Evolutionary conservation across 2,329 filamentous ascomycete genomes (phyloP).

Genomic region (Arthrobotrys sphaeroides): DNA sequence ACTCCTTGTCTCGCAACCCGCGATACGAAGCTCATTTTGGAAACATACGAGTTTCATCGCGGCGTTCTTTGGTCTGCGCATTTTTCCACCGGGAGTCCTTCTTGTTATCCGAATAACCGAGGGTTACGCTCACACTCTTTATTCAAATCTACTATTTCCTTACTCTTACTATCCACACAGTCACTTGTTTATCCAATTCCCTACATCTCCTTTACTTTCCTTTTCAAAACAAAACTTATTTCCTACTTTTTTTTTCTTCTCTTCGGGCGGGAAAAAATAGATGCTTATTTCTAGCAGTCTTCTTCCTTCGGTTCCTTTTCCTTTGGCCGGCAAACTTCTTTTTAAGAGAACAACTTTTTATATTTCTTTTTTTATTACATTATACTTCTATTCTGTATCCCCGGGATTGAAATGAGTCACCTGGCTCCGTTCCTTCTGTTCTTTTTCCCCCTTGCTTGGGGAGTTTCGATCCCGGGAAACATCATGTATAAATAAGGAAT

Average conservation of each 20-base stretch:
- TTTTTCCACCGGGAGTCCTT: slow-evolving; percentile 11
- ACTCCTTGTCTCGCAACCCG: slow-evolving; percentile 13
- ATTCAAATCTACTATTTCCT: slow-evolving; percentile 42
- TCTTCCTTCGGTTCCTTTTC: slow-evolving; percentile 18
- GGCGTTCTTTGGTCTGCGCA: background rate
- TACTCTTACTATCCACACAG: slow-evolving; percentile 24
- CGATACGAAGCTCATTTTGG: slow-evolving; percentile 6
- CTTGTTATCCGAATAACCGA: slow-evolving; percentile 23
- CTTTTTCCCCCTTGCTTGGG: background rate
- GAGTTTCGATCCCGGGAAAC: slow-evolving; percentile 22
- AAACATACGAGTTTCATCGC: slow-evolving; percentile 24
- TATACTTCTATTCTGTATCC: slow-evolving; percentile 48
- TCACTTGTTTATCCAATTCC: slow-evolving; percentile 33
- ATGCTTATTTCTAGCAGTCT: slow-evolving; percentile 29
- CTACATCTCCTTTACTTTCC: slow-evolving; percentile 22
- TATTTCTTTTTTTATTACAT: slow-evolving; percentile 16
- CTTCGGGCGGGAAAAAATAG: slow-evolving; percentile 45
- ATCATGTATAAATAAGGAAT: slow-evolving; percentile 55
- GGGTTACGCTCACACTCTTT: slow-evolving; percentile 46
- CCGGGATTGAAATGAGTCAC: slow-evolving; percentile 13
- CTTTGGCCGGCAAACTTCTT: slow-evolving; percentile 16
- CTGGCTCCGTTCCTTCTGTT: background rate
- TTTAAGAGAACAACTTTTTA: slow-evolving; percentile 20
- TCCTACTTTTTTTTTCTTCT: slow-evolving; percentile 33
- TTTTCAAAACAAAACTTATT: slow-evolving; percentile 30